These are phyloP conservation scores for Lepidopterella palustris DNA, from an alignment of 495 filamentous ascomycete species.

Conservation along the genomic window DNA sequence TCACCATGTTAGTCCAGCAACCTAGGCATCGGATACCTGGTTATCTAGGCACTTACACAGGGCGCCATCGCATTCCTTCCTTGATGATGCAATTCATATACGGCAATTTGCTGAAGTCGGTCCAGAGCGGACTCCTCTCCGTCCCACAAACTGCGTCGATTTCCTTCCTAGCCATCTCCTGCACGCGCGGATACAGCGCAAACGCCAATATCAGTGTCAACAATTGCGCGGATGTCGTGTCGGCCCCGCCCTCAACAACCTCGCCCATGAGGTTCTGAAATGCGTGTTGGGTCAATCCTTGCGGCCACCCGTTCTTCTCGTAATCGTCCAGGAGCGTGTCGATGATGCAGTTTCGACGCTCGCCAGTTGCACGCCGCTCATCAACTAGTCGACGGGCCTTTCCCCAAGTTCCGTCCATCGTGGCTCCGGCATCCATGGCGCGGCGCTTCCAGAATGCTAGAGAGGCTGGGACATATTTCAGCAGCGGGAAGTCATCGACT, in stretches of 20 bases:
- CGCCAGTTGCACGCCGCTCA: background rate
- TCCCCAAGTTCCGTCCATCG: slow-evolving; percentile 1
- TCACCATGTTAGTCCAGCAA: background rate
- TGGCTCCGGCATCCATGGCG: background rate
- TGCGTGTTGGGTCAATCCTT: background rate
- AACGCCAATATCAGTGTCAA: background rate
- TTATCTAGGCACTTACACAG: background rate
- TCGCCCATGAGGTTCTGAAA: slow-evolving; percentile 1
- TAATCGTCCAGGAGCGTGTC: slow-evolving; percentile 1
- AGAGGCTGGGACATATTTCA: background rate
- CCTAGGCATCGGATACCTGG: background rate
- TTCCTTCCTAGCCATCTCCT: background rate
- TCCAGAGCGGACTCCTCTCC: background rate
- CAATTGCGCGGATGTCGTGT: background rate
- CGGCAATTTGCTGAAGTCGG: background rate
- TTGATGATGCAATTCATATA: background rate
- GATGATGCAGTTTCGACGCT: background rate
- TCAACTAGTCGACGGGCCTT: background rate
- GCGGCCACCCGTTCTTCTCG: background rate
- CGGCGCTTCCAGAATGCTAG: background rate
- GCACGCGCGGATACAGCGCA: background rate
- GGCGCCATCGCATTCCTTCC: background rate
- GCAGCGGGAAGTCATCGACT: background rate
- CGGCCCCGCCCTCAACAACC: background rate
- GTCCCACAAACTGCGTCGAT: background rate